Base-by-base conservation (phyloP, 2,329 filamentous ascomycete genomes). In the Thielaviopsis populi region DNA sequence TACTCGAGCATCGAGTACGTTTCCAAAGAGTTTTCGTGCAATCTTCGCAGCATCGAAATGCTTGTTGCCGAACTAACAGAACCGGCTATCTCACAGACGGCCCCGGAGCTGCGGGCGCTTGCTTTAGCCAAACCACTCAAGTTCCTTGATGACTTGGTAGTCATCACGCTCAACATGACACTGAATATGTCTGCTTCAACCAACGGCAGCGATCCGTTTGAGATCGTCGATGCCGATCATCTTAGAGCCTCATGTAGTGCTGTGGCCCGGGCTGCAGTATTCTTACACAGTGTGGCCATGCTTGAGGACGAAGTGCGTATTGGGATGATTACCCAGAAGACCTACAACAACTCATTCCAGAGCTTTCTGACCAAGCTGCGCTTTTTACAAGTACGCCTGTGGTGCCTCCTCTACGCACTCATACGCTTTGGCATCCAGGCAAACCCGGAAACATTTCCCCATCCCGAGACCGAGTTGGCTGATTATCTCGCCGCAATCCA, bases 11-110 rank as follows among this genome's bases (percentile, higher is more conserved):
- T 99, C 66, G 83, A 88, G 7, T 96, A 96, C 69, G 77, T 83
- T 0, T 91, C 92, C 0, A 96, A 96, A 72, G 85, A 94, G 15
- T 84, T 96, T 37, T 95, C 89, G 0, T 97, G 91, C 73, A 83
- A 89, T 66, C 77, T 99, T 37, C 86, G 88, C 68, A 89, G 88
- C 68, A 89, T 97, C 59, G 89, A 95, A 71, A 86, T 91, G 69
- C 83, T 97, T 22, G 78, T 94, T 2, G 77, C 77, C 22, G 81
- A 83, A 66, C 74, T 84, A 42, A 79, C 80, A 65, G 73, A 76
- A 24, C 87, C 94, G 67, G 76, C 91, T 8, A 84, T 84, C 68
- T 76, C 81, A 10, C 75, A 79, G 7, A 80, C 82, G 0, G 75
- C 84, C 0, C 75, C 77, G 22, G 82, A 85, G 30, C 81, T 86